Evolutionary conservation across 108 stramenopile species (phyloP), one percentile per base, ranked within the genome.

Genomic region (Cyclotella atomus): DNA sequence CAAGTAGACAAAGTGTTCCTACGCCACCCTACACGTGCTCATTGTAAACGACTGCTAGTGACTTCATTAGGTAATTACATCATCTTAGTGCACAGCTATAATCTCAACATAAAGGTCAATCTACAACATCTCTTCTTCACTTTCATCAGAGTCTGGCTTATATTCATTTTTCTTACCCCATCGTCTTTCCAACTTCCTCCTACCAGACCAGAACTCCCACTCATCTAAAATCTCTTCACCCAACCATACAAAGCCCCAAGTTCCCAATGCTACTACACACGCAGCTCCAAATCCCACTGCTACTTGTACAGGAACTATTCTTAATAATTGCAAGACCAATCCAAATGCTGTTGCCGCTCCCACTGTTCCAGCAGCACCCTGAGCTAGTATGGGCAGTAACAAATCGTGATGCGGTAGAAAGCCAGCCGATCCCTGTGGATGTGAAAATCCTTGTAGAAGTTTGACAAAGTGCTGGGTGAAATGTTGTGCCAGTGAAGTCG

Each of bases 211-310:
- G 38, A 67, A 50, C 45, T 67, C 74, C 57, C 33, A 36, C 46
- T 75, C 55, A 59, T 75, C 74, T 5, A 59, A 66, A 49, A 75
- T 75, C 59, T 75, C 74, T 32, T 59, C 56, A 23, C 54, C 68
- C 76, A 77, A 54, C 69, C 69, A 70, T 47, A 77, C 76, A 38
- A 77, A 55, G 23, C 64, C 76, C 62, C 69, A 77, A 32, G 76
- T 77, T 2, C 76, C 76, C 38, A 77, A 59, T 69, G 50, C 75
- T 24, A 77, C 41, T 6, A 77, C 38, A 62, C 76, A 77, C 15
- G 69, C 68, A 20, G 43, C 69, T 33, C 76, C 76, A 61, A 77
- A 70, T n/a, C 52, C 62, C n/a, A 70, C 55, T 3, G 76, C 68
- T 16, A 32, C 30, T 0, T 57, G 49, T 19, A 45, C 62, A 20